Evolutionary conservation across 2,329 filamentous ascomycete species (phyloP).

Genomic region (Arthrobotrys sinensis): DNA sequence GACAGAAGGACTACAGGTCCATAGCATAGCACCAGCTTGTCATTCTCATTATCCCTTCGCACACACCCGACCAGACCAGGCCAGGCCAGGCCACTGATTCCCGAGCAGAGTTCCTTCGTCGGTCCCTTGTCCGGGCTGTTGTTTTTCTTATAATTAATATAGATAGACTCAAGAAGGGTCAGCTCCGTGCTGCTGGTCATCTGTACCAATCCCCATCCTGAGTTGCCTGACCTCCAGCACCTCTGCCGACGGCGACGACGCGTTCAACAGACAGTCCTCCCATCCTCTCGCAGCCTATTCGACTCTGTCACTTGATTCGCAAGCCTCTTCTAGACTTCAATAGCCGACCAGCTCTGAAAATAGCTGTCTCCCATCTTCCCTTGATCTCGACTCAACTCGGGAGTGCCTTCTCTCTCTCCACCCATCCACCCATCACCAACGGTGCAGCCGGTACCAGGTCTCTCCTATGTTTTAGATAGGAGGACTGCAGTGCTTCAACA

Average conservation of each 20-base stretch:
- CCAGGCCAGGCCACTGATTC: not conserved
- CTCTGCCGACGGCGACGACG: constrained; percentile 41
- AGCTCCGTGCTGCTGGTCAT: constrained; percentile 19
- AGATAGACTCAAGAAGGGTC: no score
- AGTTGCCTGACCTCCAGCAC: constrained; percentile 47
- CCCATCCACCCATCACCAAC: constrained; percentile 7
- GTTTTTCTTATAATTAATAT: constrained; percentile 4
- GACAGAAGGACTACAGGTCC: not conserved
- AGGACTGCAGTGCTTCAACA: constrained; percentile 54
- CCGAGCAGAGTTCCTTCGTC: constrained; percentile 14
- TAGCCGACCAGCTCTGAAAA: constrained; percentile 30
- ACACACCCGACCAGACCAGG: constrained; percentile 2
- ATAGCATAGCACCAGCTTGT: constrained; percentile 11
- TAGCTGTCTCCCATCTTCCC: constrained; percentile 11
- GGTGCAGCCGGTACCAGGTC: constrained; percentile 38
- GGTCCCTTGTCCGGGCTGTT: constrained; percentile 20
- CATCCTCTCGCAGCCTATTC: constrained; percentile 14
- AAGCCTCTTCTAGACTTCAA: constrained; percentile 52
- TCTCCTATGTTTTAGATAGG: constrained; percentile 61
- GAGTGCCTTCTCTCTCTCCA: constrained; percentile 35
- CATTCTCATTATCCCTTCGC: not conserved
- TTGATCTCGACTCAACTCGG: constrained; percentile 48
- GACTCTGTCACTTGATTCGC: constrained; percentile 53
- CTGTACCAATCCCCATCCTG: constrained; percentile 29
- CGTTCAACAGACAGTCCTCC: constrained; percentile 34